Evolutionary conservation across 768 basidiomycete species (phyloP).

Genomic region (Jaapia argillacea): DNA sequence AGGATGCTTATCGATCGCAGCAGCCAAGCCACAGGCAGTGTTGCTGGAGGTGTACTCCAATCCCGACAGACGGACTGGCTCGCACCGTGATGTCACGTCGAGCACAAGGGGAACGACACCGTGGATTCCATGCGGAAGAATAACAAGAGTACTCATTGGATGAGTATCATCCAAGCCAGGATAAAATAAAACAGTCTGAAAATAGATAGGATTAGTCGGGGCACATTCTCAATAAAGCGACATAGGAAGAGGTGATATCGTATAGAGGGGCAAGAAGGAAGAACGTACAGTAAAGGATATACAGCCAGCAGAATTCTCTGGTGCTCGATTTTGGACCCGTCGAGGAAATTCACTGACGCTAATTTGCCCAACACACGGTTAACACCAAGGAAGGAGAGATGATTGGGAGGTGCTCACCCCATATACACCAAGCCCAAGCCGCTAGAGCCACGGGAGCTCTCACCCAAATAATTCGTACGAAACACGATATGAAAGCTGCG

Average conservation of each 20-base stretch:
- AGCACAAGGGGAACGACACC: no score
- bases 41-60: no score
- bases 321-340: slow-evolving; percentile 88
- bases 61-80: no score
- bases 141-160: no score
- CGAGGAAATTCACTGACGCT: slow-evolving; percentile 94
- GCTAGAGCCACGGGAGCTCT: slow-evolving; percentile 78
- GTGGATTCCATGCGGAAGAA: no score
- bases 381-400: background rate
- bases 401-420: slow-evolving; percentile 53
- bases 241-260: slow-evolving; percentile 1
- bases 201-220: no score
- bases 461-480: slow-evolving; percentile 79
- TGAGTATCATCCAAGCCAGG: slow-evolving; percentile 94
- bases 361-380: no score
- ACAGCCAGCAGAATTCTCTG: slow-evolving; percentile 88
- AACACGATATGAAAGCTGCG: slow-evolving; percentile 80
- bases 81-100: no score
- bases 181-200: slow-evolving; percentile 85
- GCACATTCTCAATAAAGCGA: slow-evolving; percentile 5
- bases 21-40: no score
- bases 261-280: slow-evolving; percentile 5
- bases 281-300: slow-evolving; percentile 81
- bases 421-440: slow-evolving; percentile 94
- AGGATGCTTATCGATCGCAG: no score